Evolutionary conservation across 257 asterid species (phyloP), one percentile per base, ranked within the genome.

Genomic region (Rubia yunnanensis): DNA sequence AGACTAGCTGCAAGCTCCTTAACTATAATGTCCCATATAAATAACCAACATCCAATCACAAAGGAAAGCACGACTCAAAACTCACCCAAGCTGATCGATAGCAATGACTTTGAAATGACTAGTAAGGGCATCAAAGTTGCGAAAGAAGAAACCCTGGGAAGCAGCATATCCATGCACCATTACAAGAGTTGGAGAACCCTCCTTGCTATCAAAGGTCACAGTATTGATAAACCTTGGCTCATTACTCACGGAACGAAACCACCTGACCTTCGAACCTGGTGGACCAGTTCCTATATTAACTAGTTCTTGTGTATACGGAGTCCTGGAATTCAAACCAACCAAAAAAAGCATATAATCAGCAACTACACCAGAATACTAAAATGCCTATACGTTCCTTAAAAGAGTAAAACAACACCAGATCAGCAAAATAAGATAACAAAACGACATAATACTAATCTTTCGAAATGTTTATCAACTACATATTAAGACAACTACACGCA

Each of bases 81-180:
- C 78, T 77, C 60, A 89, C 99, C 99, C 99, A 74, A 92, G 92
- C 73, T 89, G 99, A 87, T 92, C 99, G 52, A 92, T 81, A 26
- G 99, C 99, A 67, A 89, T 79, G 71, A 92, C 91, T 78, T 67
- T 86, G 76, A 92, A 89, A 77, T 77, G 92, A 31, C 70, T 75
- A 0, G 99, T 88, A 55, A 92, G 97, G 67, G 89, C 91, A 73
- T 82, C 95, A 48, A 89, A 92, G 65, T 92, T 92, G 48, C 96
- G 95, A 81, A 89, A 92, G 74, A 89, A 92, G 91, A 92, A 92
- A 30, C 99, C 99, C 58, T 92, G 99, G 18, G 99, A 92, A 72
- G 99, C 99, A 66, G 78, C 99, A 66, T 89, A 92, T 52, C 99
- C 99, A 41, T 92, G 99, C 57, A 92, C 92, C 97, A 92, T 92